Base-by-base conservation (phyloP, 2,329 filamentous ascomycete genomes). In the Dichotomopilus funicola region DNA sequence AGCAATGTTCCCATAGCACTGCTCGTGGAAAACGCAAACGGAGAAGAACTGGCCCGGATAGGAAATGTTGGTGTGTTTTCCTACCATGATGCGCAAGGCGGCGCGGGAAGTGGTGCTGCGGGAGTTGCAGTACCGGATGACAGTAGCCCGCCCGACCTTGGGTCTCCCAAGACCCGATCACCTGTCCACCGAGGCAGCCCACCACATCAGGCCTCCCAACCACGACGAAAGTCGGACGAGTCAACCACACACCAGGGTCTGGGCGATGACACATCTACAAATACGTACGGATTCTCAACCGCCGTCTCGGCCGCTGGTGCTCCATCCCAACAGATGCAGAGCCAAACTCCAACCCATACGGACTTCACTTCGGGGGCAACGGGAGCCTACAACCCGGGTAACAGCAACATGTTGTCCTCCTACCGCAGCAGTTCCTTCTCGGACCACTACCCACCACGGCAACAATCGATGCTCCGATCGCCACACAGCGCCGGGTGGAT, bases 271-370 rank as follows among this genome's bases (percentile, higher is more conserved):
- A 52, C 77, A 73, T 57, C 73, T 80, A 69, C 79, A 71, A 78
- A 80, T 68, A 77, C 76, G 45, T 82, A 81, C 62, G 73, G 74
- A 48, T 85, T 82, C 65, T 78, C 74, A 62, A 76, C 79, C 57
- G 75, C 75, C 75, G 69, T 76, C 74, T 67, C 71, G 53, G 68
- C 74, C 49, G 71, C 74, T 60, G 76, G 75, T 76, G 68, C 75
- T 75, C 67, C 70, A 45, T 58, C 66, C 9, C 66, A 65, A 41
- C 66, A 65, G 40, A 60, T 63, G n/a, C 66, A 65, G 12, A 60
- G 77, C 58, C 75, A 72, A 57, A 35, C 51, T 7, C 70, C 72
- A 50, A 60, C 65, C 6, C 72, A 73, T 45, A 61, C 62, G 52
- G 67, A 64, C 53, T 68, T 66, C 59, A 59, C 58, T 53, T 33